Conservation (phyloP, 495 filamentous ascomycete species). For the Podospora bellae-mahoneyi region DNA sequence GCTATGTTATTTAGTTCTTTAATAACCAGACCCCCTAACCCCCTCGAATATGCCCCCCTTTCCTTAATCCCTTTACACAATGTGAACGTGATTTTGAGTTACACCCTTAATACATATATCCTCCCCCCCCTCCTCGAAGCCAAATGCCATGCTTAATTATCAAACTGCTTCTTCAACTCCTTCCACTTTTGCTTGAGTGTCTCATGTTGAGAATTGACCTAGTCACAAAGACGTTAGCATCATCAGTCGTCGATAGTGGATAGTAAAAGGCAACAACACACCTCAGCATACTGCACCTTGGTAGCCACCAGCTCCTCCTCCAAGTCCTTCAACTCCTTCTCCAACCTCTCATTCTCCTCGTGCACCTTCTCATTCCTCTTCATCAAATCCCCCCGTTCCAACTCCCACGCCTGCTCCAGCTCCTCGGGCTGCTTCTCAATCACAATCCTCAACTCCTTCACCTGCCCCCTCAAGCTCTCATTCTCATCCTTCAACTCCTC, state of each 20-base stretch:
- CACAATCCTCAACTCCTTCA: conserved; percentile 73
- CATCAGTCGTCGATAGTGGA: too few species aligned
- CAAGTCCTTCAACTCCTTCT: conserved; percentile 90
- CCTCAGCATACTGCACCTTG: conserved; percentile 94
- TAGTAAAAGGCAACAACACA: conserved; percentile 41
- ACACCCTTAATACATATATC: background rate
- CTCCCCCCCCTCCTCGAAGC: background rate
- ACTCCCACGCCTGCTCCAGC: conserved; percentile 75
- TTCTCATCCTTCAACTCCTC: conserved; percentile 83
- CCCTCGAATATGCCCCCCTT: background rate
- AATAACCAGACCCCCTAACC: background rate
- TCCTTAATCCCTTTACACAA: background rate
- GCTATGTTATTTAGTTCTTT: background rate
- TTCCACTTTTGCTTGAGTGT: conserved; percentile 74
- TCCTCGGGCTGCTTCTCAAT: conserved; percentile 87
- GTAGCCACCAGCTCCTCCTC: conserved; percentile 89
- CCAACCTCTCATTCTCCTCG: conserved; percentile 82
- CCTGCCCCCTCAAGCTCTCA: conserved; percentile 77
- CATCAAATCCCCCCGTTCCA: conserved; percentile 90
- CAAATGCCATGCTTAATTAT: conserved; percentile 3
- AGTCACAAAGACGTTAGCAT: conserved; percentile 12
- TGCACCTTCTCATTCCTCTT: conserved; percentile 90
- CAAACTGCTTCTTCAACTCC: conserved; percentile 65
- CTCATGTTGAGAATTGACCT: conserved; percentile 73
- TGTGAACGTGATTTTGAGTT: background rate